Evolutionary conservation across 257 asterid genomes (phyloP).

Genomic region (Forsythia suspensa): DNA sequence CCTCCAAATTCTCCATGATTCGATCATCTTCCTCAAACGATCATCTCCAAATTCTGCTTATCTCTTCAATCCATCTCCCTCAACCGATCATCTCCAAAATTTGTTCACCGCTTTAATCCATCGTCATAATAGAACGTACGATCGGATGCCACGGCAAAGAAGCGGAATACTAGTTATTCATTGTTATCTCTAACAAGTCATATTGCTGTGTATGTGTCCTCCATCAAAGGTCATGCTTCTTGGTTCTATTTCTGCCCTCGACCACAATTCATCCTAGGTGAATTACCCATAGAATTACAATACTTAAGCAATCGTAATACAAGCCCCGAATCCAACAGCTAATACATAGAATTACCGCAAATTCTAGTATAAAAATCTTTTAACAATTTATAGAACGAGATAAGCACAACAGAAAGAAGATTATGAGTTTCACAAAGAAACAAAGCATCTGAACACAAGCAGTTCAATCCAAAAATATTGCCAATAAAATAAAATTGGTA

Average conservation of each 20-base stretch:
- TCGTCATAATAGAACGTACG: no score
- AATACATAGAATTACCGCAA: neutral
- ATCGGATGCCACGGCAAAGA: no score
- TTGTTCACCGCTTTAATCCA: no score
- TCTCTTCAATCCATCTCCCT: no score
- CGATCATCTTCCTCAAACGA: no score
- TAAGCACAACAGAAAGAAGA: neutral
- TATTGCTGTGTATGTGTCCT: neutral
- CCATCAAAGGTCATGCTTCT: neutral
- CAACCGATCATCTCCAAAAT: no score
- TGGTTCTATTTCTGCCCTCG: neutral
- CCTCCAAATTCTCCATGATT: no score
- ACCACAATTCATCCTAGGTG: neutral
- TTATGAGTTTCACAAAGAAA: neutral
- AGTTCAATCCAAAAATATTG: neutral
- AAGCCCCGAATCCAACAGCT: neutral
- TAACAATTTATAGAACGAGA: no score
- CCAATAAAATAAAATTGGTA: no score
- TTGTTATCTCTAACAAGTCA: neutral
- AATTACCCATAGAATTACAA: neutral
- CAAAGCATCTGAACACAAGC: neutral
- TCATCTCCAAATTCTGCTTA: no score
- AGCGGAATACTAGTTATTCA: neutral
- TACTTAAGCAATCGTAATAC: neutral
- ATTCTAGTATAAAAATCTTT: no score